Conservation (phyloP, 2,329 filamentous ascomycete genomes). For the Exophiala spinifera region DNA sequence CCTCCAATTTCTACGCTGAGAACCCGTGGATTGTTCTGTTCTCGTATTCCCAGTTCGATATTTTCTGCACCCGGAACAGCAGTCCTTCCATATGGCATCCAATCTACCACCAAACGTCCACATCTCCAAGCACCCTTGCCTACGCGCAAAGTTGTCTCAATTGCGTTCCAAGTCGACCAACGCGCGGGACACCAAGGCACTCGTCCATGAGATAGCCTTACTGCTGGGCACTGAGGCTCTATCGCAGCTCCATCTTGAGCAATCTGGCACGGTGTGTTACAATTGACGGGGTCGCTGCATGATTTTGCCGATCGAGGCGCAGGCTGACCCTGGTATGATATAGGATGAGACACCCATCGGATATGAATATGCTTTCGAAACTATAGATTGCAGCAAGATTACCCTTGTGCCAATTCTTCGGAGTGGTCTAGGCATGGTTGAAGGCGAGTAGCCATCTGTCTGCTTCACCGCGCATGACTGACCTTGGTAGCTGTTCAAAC, state of each 20-base stretch:
- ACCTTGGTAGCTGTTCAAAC: slow-evolving; percentile 65
- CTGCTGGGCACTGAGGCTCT: slow-evolving; percentile 83
- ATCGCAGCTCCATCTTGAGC: slow-evolving; percentile 53
- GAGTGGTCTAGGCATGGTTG: slow-evolving; percentile 86
- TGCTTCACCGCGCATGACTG: not conserved
- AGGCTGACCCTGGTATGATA: slow-evolving; percentile 12
- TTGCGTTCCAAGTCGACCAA: slow-evolving; percentile 70
- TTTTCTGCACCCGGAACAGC: not conserved
- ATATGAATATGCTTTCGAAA: slow-evolving; percentile 67
- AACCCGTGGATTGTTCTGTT: not conserved
- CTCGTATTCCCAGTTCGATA: not conserved
- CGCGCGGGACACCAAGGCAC: slow-evolving; percentile 71
- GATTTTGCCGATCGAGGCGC: slow-evolving; percentile 12
- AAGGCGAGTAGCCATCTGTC: slow-evolving; percentile 51
- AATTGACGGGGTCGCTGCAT: slow-evolving; percentile 8
- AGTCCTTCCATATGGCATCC: slow-evolving; percentile 26
- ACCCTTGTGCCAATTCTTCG: slow-evolving; percentile 90
- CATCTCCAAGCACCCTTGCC: slow-evolving; percentile 80
- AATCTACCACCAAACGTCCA: slow-evolving; percentile 59
- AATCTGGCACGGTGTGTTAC: slow-evolving; percentile 64
- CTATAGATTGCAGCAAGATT: slow-evolving; percentile 63
- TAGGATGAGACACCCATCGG: slow-evolving; percentile 77
- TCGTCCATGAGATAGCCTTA: slow-evolving; percentile 82
- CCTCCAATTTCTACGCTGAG: not conserved
- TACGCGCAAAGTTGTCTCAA: slow-evolving; percentile 84